phyloP scores from a whole-genome alignment of 2,329 filamentous ascomycete genomes.

The Fusarium avenaceum region DNA sequence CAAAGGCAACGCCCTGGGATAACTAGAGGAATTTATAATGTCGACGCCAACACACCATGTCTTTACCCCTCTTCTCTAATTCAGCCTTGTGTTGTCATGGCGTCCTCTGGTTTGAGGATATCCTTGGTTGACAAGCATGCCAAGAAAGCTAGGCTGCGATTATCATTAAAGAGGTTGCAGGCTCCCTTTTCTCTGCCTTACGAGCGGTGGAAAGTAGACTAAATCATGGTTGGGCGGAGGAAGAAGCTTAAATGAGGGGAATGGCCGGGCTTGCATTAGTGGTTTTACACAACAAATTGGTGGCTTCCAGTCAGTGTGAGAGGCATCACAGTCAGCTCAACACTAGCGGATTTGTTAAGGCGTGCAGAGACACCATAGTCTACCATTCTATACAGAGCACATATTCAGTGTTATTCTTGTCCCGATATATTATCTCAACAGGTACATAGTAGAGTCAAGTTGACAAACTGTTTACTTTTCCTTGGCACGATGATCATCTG shows the following conservation, averaged over 20 bases:
- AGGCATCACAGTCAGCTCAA: too few relatives aligned
- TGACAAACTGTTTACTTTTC: too few relatives aligned
- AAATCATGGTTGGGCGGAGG: neutral
- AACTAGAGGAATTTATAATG: neutral
- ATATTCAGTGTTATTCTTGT: too few relatives aligned
- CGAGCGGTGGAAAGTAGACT: neutral
- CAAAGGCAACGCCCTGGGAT: neutral
- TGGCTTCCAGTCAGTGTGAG: too few relatives aligned
- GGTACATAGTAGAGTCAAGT: too few relatives aligned
- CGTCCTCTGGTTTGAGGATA: neutral
- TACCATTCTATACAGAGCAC: too few relatives aligned
- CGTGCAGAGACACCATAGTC: too few relatives aligned
- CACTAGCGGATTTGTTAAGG: too few relatives aligned
- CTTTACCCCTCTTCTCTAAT: slow-evolving; percentile 15
- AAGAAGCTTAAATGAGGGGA: neutral
- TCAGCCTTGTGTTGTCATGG: slow-evolving; percentile 1
- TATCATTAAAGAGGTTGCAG: neutral
- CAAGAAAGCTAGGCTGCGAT: slow-evolving; percentile 1
- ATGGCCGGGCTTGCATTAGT: too few relatives aligned
- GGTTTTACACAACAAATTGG: too few relatives aligned
- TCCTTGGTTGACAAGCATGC: slow-evolving; percentile 1
- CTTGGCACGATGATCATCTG: neutral
- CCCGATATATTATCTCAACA: too few relatives aligned
- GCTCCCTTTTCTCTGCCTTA: neutral
- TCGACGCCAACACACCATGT: neutral